These are phyloP conservation scores for barley (Hordeum vulgare) DNA, from an alignment of 176 grass and related monocot genomes.

Conservation along the genomic window MorexV3_pseudomolecules_assembly NC_058523.1:46387683-46388182, in stretches of 20 bases:
- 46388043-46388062: conserved; percentile 79
- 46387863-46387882: conserved; percentile 55
- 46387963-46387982: conserved; percentile 48
- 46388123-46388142: conserved; percentile 49
- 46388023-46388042: conserved; percentile 86
- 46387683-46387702: conserved; percentile 94
- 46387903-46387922: conserved; percentile 52
- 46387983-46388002: conserved; percentile 91
- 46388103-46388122: conserved; percentile 35
- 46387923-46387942: conserved; percentile 63
- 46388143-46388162: conserved; percentile 55
- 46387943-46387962: conserved; percentile 70
- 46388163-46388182: conserved; percentile 81
- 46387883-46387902: conserved; percentile 62
- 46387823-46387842: conserved; percentile 61
- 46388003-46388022: conserved; percentile 82
- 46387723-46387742: conserved; percentile 73
- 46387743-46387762: conserved; percentile 70
- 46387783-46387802: conserved; percentile 66
- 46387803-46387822: conserved; percentile 32
- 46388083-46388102: conserved; percentile 88
- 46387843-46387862: conserved; percentile 60
- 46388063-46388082: conserved; percentile 76
- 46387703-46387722: conserved; percentile 95
- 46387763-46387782: conserved; percentile 65